phyloP scores from a whole-genome alignment of 371 early-diverging fungal genomes.

The Globomyces sp. region DNA sequence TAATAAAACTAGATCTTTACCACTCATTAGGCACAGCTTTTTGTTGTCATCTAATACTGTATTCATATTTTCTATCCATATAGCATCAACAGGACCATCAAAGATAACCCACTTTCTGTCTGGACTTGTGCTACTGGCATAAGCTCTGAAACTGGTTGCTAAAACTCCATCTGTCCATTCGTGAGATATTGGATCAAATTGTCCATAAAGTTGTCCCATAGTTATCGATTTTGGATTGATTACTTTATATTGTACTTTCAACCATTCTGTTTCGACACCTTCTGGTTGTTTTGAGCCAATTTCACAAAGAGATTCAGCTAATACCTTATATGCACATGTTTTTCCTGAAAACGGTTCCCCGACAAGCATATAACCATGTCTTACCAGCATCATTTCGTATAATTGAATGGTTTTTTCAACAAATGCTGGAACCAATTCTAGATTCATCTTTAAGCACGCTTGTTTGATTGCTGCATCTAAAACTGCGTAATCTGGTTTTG shows the following conservation, averaged over 20 bases:
- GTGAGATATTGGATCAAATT: conserved; percentile 57
- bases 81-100: conserved; percentile 63
- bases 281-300: conserved; percentile 30
- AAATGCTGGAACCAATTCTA: conserved; percentile 52
- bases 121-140: conserved; percentile 45
- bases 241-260: conserved; percentile 45
- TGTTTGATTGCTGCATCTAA: conserved; percentile 45
- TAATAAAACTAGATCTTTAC: conserved; percentile 14
- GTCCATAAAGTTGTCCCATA: conserved; percentile 60
- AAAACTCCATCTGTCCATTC: conserved; percentile 65
- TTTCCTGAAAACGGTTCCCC: conserved; percentile 59
- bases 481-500: conserved; percentile 54
- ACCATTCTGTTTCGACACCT: conserved; percentile 34
- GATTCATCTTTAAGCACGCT: conserved; percentile 39
- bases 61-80: conserved; percentile 68
- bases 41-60: conserved; percentile 64
- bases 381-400: conserved; percentile 60
- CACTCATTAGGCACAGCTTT: conserved; percentile 60
- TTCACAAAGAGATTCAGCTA: conserved; percentile 50
- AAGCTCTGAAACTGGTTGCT: conserved; percentile 49
- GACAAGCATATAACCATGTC: conserved; percentile 62
- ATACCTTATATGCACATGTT: conserved; percentile 50
- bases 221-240: conserved; percentile 60
- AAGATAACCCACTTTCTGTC: conserved; percentile 62
- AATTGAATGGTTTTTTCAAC: conserved; percentile 57